Evolutionary conservation across 2,329 filamentous ascomycete genomes (phyloP), one percentile per base, ranked within the genome.

Genomic region (Monosporascus ibericus): DNA sequence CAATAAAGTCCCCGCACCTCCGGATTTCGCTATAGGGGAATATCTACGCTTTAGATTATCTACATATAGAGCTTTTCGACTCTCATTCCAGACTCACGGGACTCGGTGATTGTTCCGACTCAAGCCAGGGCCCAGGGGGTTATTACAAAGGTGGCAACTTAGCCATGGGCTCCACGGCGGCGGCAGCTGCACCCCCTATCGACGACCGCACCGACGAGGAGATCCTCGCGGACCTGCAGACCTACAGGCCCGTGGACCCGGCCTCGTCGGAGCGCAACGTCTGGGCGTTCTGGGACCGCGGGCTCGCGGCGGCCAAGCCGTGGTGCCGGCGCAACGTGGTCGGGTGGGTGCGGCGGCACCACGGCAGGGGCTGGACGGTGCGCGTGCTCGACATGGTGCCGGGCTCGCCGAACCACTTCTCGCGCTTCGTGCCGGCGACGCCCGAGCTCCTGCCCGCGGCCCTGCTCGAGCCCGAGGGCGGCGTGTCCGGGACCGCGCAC

Each of bases 361-460:
- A 50, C 22, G 55, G 58, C 3, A 51, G 55, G 4, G 44, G 52
- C 15, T 67, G 61, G 61, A 61, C 53, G 9, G 52, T 63, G 25
- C 61, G 58, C 6, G 53, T 61, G 20, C 51, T 62, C 14, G 60
- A 63, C 36, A 55, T 47, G 17, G 54, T 60, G 15, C 50, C 57
- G 0, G 52, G 51, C 20, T 62, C 60, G 4, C 52, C 58, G 7
- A 61, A 60, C 48, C 49, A 63, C 36, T 51, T 57, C 6, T 50
- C 55, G 38, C 63, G 60, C 47, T 70, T 60, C 54, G 51, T 68
- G 3, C 30, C 59, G n/a, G 37, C 58, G 2, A 67, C 59, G 1
- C 70, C 72, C 65, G 58, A 58, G 7, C 66, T 69, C 1, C 17
- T 47, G 11, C 44, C 44, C n/a, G 20, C n/a, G 15, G 44, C 44